These are phyloP conservation scores for Carex sylvatica DNA, from an alignment of 202 grass and related monocot species.

Conservation along the genomic window DNA sequence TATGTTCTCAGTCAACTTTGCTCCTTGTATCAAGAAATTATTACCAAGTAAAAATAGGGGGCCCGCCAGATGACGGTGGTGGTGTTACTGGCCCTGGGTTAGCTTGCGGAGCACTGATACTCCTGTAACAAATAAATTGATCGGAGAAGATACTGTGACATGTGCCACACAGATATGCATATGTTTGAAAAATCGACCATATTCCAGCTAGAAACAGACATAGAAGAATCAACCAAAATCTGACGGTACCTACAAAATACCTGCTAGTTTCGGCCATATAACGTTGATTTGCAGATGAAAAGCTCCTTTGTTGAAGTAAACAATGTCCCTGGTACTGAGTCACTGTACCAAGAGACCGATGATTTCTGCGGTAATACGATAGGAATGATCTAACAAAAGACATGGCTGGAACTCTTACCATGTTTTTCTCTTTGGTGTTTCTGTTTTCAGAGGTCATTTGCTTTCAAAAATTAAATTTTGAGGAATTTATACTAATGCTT, in stretches of 20 bases:
- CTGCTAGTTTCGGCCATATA: not conserved
- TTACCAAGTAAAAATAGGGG: conserved; percentile 47
- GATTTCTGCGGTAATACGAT: conserved; percentile 36
- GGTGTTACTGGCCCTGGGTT: not conserved
- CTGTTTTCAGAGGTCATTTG: not conserved
- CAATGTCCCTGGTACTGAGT: not conserved
- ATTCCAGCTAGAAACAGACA: not conserved
- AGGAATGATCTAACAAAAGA: conserved; percentile 37
- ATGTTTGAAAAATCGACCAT: not conserved
- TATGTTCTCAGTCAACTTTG: not conserved
- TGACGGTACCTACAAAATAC: not conserved
- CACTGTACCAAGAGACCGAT: not conserved
- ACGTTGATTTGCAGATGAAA: conserved; percentile 9
- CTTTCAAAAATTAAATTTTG: not conserved
- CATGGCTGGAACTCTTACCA: conserved; percentile 13
- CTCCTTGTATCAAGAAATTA: not conserved
- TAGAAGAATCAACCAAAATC: not conserved
- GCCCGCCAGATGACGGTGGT: not conserved
- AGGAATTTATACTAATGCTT: not conserved
- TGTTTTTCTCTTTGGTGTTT: conserved; percentile 6
- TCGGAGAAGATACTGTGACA: not conserved
- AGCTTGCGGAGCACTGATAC: not conserved
- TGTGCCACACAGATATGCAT: not conserved
- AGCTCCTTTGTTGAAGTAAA: not conserved
- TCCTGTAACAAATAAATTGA: not conserved